Base-by-base conservation (phyloP, 805 yeast genomes). In the Wickerhamomyces queroliae region DNA sequence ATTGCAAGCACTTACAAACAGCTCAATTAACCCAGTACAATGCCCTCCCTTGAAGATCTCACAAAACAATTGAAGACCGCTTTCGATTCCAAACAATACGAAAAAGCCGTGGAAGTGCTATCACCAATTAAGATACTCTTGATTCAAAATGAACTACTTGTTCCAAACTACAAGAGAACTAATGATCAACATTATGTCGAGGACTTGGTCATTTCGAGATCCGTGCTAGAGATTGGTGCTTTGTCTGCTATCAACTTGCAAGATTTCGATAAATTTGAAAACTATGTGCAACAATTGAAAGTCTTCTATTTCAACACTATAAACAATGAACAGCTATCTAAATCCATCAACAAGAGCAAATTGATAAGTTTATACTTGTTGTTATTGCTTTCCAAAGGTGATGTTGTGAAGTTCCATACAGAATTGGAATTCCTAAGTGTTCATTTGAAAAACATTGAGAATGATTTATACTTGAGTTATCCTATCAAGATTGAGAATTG, bases 401-500 rank as follows among this genome's bases (percentile, higher is more conserved):
- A 82, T 49, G 79, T 89, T 31, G 87, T 95, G 12, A 78, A 78
- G 58, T 93, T 91, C 67, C 97, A 93, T 64, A 81, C 89, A 21
- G 96, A 88, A 59, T 69, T 91, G 45, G 97, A 91, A 61, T 69
- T 68, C 42, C 71, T 89, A 48, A 76, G 72, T 49, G 75, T 74
- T 49, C 53, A 59, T 29, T 48, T 65, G 21, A 46, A 52, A n/a
- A 67, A 53, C 52, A 57, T 59, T 45, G 91, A 87, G 49, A 68
- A 71, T 26, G 95, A 86, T 58, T 68, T 72, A 48, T 86, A 72
- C 58, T 68, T 91, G 49, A 74, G 78, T 35, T 89, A 89, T 59
- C 98, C 98, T 19, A 80, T 91, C 39, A 80, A 80, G 50, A 78
- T 93, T 52, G 98, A 93, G 61, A 80, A 86, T 48, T 87, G 95